Conservation (phyloP, 75 land plant genomes). For the Cryptomeria japonica region DNA sequence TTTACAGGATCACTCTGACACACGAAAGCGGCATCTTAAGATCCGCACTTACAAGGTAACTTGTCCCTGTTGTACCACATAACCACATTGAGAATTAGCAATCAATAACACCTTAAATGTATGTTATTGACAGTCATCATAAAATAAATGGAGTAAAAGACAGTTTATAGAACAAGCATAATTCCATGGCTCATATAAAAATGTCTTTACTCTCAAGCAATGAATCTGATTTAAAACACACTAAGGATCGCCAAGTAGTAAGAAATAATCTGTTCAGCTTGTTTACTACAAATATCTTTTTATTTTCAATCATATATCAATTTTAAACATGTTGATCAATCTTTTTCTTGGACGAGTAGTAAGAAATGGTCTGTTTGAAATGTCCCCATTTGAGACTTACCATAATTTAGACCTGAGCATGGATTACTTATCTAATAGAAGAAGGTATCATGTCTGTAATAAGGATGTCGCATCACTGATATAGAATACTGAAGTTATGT, state of each 20-base stretch:
- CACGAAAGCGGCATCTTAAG: constrained; percentile 68
- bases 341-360: neutral
- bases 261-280: neutral
- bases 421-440: too few relatives aligned
- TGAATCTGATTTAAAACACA: neutral
- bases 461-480: too few relatives aligned
- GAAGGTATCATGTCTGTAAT: too few relatives aligned
- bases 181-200: neutral
- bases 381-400: too few relatives aligned
- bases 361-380: neutral
- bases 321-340: neutral
- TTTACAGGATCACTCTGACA: constrained; percentile 75
- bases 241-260: neutral
- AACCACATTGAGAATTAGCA: neutral
- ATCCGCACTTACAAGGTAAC: constrained; percentile 97
- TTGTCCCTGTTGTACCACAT: neutral
- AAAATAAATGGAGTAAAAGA: neutral
- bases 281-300: neutral
- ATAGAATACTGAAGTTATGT: too few relatives aligned
- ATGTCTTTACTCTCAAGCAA: neutral
- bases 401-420: too few relatives aligned
- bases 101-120: neutral
- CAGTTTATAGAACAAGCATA: neutral
- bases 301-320: neutral
- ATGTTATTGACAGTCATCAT: neutral